phyloP scores from a whole-genome alignment of 179 eudicot genomes.

The Silene vulgaris region DNA sequence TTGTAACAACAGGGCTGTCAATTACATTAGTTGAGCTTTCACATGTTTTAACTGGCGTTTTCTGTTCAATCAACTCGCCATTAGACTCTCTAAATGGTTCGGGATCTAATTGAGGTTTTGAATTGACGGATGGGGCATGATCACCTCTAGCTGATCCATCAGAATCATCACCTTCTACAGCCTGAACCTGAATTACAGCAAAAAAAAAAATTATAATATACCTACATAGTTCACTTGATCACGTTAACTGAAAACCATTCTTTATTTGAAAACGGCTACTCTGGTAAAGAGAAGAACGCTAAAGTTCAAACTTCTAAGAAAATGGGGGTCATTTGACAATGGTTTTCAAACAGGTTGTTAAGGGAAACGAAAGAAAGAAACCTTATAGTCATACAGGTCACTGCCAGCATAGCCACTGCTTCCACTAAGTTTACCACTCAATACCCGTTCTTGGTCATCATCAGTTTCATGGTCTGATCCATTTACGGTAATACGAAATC shows the following conservation, averaged over 20 bases:
- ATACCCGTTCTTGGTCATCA: constrained; percentile 68
- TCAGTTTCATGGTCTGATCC: constrained; percentile 69
- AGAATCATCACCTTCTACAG: constrained; percentile 62
- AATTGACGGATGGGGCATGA: constrained; percentile 39
- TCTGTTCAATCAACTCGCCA: constrained; percentile 40
- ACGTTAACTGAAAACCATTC: constrained; percentile 8
- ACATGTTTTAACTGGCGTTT: constrained; percentile 31
- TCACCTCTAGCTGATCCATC: constrained; percentile 53
- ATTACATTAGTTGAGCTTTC: constrained; percentile 35
- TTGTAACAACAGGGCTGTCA: constrained; percentile 35
- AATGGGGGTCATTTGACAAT: too few species aligned
- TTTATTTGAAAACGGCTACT: neutral
- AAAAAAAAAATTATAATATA: constrained; percentile 6
- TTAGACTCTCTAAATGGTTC: constrained; percentile 37
- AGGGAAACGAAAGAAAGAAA: constrained; percentile 23
- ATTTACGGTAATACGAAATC: constrained; percentile 80
- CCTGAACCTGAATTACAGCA: constrained; percentile 36
- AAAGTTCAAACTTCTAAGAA: neutral
- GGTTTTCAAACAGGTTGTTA: constrained; percentile 4
- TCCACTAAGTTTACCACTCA: constrained; percentile 91
- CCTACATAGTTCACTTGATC: neutral
- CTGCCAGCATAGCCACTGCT: constrained; percentile 85
- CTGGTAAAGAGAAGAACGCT: neutral
- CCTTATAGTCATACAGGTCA: constrained; percentile 95
- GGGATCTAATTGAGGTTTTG: constrained; percentile 43